phyloP scores from a whole-genome alignment of 768 basidiomycete species.

The Mycena epipterygia region DNA sequence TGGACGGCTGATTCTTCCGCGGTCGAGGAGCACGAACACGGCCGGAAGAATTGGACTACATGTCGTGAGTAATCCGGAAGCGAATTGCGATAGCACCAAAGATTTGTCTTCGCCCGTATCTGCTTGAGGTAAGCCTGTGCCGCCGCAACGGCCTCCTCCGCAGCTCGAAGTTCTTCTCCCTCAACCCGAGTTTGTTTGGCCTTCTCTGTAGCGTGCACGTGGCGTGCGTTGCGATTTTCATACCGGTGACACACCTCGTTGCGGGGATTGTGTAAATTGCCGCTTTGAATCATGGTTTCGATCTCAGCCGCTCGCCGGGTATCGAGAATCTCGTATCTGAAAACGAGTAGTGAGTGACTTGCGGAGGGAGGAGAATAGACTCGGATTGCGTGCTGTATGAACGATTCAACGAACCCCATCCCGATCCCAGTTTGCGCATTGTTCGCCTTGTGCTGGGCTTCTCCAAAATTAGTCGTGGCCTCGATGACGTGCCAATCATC shows the following conservation, averaged over 20 bases:
- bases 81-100: background rate
- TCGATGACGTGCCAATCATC: no score
- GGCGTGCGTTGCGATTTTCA: slow-evolving; percentile 6
- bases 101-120: slow-evolving; percentile 14
- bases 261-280: no score
- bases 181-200: slow-evolving; percentile 5
- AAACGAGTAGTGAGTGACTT: background rate
- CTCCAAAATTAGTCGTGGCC: slow-evolving; percentile 22
- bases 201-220: slow-evolving; percentile 11
- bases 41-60: background rate
- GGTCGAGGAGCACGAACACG: slow-evolving; percentile 1
- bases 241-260: no score
- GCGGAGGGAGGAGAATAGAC: background rate
- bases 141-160: no score
- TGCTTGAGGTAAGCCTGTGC: no score
- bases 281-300: no score
- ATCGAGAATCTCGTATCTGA: slow-evolving; percentile 18
- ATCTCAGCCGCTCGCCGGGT: slow-evolving; percentile 15
- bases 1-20: slow-evolving; percentile 1
- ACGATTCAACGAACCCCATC: slow-evolving; percentile 15
- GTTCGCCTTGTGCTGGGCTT: slow-evolving; percentile 23
- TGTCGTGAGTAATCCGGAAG: background rate
- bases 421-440: no score
- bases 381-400: slow-evolving; percentile 12
- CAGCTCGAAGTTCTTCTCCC: no score